Evolutionary conservation across 306 rosid species (phyloP), one percentile per base, ranked within the genome.

Genomic region (Dryas drummondii): DNA sequence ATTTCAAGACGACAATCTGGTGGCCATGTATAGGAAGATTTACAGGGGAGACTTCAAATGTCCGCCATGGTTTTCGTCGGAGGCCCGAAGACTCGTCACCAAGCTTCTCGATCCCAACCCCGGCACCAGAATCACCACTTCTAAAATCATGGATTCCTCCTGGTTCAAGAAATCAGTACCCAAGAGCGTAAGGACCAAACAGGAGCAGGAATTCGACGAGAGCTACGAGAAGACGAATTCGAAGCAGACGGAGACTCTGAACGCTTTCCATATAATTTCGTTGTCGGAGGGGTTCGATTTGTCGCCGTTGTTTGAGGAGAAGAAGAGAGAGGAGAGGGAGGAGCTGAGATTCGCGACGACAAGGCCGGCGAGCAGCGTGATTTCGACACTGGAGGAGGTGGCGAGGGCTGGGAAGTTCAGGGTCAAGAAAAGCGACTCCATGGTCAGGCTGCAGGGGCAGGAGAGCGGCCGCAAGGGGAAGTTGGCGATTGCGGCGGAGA

Each of bases 261-360:
- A 94, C 45, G 99, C 99, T 0, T 94, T 94, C 22, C 99, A 94
- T 51, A 87, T 94, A 22, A 94, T 94, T 0, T 82, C 88, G 0
- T 5, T 94, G 0, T 94, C 99, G 3, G 90, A 89, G 60, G 97
- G 99, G 40, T 94, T 94, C 15, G 90, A 94, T 72, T 74, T 94
- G 86, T 92, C 97, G 67, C 96, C 97, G 8, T 41, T 94, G 76
- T 92, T 94, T 41, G 93, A 90, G 83, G 96, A 87, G 89, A 92
- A 87, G 86, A 91, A 84, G 83, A 84, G 87, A 59, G 96, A 89
- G 63, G 93, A 89, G 82, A 91, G 80, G 74, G 90, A 84, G 84
- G 99, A 92, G 90, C 71, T 94, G 87, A 79, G 97, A 47, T 94
- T 94, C 55, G 99, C 93, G 0, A 92, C 98, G 66, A 85, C 96